Percentiles rank a stretch among this genome's conserved stretches.
Conservation (phyloP, 148 eudicot species). For the Simmondsia chinensis region DNA sequence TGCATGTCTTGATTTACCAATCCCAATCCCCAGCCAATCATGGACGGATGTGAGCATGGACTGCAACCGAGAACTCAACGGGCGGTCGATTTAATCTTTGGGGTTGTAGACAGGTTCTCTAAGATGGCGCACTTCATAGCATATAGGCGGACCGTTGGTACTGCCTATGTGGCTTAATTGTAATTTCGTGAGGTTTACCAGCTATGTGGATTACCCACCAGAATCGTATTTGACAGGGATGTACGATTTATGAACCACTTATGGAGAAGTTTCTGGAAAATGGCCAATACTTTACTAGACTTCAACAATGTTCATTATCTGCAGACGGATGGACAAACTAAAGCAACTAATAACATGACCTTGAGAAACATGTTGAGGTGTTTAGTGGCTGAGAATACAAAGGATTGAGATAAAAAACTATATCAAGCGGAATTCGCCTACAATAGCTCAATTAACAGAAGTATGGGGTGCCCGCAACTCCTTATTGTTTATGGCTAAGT, state of each 20-base stretch:
- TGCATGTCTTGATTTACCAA: not conserved
- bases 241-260: not conserved
- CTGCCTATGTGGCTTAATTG: not conserved
- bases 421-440: too few species aligned
- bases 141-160: not conserved
- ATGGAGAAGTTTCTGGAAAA: not conserved
- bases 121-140: too few species aligned
- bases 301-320: not conserved
- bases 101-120: not conserved
- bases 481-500: too few species aligned
- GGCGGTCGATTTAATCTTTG: not conserved
- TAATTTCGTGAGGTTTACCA: not conserved
- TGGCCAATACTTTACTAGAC: not conserved
- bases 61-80: not conserved
- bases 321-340: not conserved
- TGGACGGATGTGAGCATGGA: not conserved
- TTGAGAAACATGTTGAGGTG: too few species aligned
- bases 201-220: not conserved
- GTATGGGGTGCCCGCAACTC: too few species aligned
- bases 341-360: too few species aligned
- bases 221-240: not conserved
- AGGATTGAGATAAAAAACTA: too few species aligned
- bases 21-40: not conserved
- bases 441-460: too few species aligned
- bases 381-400: too few species aligned